Percentiles rank a stretch among this genome's conserved stretches.
Evolutionary conservation across 495 filamentous ascomycete species (phyloP).

Genomic region (Hypoxylon intermedium): DNA sequence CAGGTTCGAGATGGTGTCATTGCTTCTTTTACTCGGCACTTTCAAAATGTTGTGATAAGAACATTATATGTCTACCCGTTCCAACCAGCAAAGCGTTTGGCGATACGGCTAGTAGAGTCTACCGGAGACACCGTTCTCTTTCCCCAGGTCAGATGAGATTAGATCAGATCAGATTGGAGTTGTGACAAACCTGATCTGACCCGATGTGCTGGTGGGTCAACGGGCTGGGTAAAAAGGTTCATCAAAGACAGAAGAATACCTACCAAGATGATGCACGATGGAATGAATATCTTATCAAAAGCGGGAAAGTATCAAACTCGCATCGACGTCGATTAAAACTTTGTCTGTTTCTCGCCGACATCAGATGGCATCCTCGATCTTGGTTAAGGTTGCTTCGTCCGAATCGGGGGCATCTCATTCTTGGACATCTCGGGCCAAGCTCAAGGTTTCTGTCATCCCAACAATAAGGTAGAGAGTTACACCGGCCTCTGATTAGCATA

Average conservation of each 20-base stretch:
- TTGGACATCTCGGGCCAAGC: slow-evolving; percentile 1
- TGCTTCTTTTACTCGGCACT: background rate
- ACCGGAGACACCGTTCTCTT: slow-evolving; percentile 20
- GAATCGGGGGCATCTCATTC: too few relatives aligned
- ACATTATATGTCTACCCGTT: too few relatives aligned
- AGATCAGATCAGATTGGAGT: too few relatives aligned
- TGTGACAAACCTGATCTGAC: slow-evolving; percentile 1
- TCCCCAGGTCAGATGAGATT: slow-evolving; percentile 17
- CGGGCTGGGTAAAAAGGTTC: background rate
- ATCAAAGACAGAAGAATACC: background rate
- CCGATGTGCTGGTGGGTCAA: slow-evolving; percentile 5
- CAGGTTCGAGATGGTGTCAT: slow-evolving; percentile 37
- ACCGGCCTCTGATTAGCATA: too few relatives aligned
- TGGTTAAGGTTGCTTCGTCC: background rate
- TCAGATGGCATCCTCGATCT: slow-evolving; percentile 1
- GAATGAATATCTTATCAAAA: background rate
- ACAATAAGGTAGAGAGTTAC: slow-evolving; percentile 10
- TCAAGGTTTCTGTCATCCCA: slow-evolving; percentile 3
- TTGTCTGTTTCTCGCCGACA: background rate
- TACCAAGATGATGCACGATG: too few relatives aligned
- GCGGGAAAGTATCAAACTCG: slow-evolving; percentile 1
- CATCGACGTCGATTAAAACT: slow-evolving; percentile 3
- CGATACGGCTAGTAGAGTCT: slow-evolving; percentile 17
- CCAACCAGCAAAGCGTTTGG: too few relatives aligned
- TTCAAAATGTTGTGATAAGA: too few relatives aligned